Percentiles rank a stretch among this genome's conserved stretches.
These are phyloP conservation scores for Xylaria curta DNA, from an alignment of 495 filamentous ascomycete genomes.

Conservation along the genomic window DNA sequence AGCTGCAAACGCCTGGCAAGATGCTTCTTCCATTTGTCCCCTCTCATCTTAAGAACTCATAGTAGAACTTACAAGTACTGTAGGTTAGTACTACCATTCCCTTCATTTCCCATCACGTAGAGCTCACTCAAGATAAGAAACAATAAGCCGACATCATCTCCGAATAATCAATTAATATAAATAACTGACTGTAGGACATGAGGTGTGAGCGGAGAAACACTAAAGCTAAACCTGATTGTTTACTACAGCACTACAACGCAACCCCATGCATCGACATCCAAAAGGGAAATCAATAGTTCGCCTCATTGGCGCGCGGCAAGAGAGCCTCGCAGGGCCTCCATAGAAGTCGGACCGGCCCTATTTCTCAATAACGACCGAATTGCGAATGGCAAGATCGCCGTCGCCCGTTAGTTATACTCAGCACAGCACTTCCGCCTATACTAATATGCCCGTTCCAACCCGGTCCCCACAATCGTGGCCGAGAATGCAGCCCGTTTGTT, in stretches of 20 bases:
- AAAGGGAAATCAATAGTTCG: constrained; percentile 16
- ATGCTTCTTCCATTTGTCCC: not conserved
- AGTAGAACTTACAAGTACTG: not conserved
- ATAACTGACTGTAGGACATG: not conserved
- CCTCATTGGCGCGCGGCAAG: constrained; percentile 22
- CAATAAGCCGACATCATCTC: not conserved
- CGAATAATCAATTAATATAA: constrained; percentile 16
- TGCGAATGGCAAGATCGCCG: constrained; percentile 6
- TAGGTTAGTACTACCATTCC: not conserved
- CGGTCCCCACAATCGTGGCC: constrained; percentile 5
- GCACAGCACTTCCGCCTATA: not conserved
- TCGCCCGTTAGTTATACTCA: not conserved
- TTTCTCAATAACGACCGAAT: not conserved
- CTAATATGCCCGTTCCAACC: not conserved
- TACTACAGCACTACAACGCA: constrained; percentile 15
- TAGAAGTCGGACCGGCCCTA: constrained; percentile 12
- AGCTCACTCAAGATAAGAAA: not conserved
- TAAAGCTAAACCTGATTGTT: constrained; percentile 5
- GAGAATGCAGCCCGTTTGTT: constrained; percentile 14
- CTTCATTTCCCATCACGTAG: not conserved
- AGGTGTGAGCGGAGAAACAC: constrained; percentile 10
- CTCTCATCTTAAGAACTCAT: not conserved
- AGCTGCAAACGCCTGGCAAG: constrained; percentile 7
- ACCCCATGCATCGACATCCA: constrained; percentile 8
- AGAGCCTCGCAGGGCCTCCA: not conserved